A percentile compares a stretch with the other conserved stretches of the same genome.
Evolutionary conservation across 2,329 filamentous ascomycete genomes (phyloP).

Genomic region (Epichloe hybrida): DNA sequence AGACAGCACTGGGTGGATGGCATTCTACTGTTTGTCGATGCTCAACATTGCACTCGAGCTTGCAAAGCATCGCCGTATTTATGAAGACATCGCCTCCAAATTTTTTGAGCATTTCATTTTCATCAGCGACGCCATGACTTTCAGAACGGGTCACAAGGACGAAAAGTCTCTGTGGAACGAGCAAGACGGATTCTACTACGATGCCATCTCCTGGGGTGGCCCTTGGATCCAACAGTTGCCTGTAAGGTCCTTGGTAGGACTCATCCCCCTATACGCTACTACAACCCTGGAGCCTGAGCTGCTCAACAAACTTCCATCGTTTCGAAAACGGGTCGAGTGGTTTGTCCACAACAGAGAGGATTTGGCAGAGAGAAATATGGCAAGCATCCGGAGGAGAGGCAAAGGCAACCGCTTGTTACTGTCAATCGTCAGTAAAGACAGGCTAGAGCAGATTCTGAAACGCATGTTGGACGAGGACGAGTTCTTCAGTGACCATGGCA

Average conservation of each 20-base stretch:
- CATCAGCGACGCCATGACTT: constrained; percentile 95
- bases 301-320: constrained; percentile 79
- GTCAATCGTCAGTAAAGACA: constrained; percentile 82
- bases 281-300: constrained; percentile 87
- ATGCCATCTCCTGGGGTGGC: constrained; percentile 91
- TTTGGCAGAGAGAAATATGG: constrained; percentile 84
- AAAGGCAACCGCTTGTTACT: constrained; percentile 81
- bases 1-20: constrained; percentile 98
- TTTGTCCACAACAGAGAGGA: constrained; percentile 82
- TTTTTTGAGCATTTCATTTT: constrained; percentile 99
- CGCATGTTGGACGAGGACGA: constrained; percentile 91
- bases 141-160: constrained; percentile 52
- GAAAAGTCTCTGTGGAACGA: constrained; percentile 93
- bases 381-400: constrained; percentile 78
- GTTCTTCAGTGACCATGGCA: constrained; percentile 81
- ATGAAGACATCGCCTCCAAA: constrained; percentile 94
- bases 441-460: constrained; percentile 76
- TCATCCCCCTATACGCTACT: constrained; percentile 88
- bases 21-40: constrained; percentile 93
- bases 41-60: constrained; percentile 91
- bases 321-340: constrained; percentile 90
- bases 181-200: constrained; percentile 94
- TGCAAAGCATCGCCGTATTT: constrained; percentile 86
- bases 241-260: constrained; percentile 78
- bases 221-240: constrained; percentile 89